Percentiles rank a stretch among this genome's conserved stretches.
phyloP scores from a whole-genome alignment of 148 eudicot species.

The Chenopodium formosanum region DNA sequence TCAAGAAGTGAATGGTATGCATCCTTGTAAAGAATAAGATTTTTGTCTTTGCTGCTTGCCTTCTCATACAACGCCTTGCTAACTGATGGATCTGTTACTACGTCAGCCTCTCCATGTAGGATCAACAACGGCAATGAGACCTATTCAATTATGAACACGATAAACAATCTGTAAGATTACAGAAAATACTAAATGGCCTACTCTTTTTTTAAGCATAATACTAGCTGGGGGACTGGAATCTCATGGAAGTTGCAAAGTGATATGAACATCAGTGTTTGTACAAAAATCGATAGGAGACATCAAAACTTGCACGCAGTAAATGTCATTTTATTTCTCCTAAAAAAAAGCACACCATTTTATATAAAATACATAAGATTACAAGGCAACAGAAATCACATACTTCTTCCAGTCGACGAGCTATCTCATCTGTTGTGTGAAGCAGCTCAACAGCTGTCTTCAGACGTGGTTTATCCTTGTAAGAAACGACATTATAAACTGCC shows the following conservation, averaged over 20 bases:
- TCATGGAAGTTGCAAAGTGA: too few species aligned
- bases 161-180: neutral
- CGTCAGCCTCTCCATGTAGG: slow-evolving; percentile 88
- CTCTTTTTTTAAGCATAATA: too few species aligned
- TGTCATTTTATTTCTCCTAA: too few species aligned
- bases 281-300: too few species aligned
- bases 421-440: slow-evolving; percentile 71
- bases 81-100: slow-evolving; percentile 86
- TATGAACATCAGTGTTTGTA: too few species aligned
- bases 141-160: slow-evolving; percentile 29
- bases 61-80: slow-evolving; percentile 79
- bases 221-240: too few species aligned
- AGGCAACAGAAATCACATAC: slow-evolving; percentile 37
- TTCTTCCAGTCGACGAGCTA: slow-evolving; percentile 60
- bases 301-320: too few species aligned
- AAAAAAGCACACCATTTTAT: too few species aligned
- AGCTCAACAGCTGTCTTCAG: slow-evolving; percentile 76
- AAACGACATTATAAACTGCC: slow-evolving; percentile 71
- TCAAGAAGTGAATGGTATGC: slow-evolving; percentile 79
- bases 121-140: slow-evolving; percentile 83
- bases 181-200: neutral
- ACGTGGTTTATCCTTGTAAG: slow-evolving; percentile 82
- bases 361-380: neutral
- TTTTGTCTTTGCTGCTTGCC: slow-evolving; percentile 83
- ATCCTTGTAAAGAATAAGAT: slow-evolving; percentile 62